phyloP scores from a whole-genome alignment of 2,329 filamentous ascomycete genomes.

The Cladosporium sp. region DNA sequence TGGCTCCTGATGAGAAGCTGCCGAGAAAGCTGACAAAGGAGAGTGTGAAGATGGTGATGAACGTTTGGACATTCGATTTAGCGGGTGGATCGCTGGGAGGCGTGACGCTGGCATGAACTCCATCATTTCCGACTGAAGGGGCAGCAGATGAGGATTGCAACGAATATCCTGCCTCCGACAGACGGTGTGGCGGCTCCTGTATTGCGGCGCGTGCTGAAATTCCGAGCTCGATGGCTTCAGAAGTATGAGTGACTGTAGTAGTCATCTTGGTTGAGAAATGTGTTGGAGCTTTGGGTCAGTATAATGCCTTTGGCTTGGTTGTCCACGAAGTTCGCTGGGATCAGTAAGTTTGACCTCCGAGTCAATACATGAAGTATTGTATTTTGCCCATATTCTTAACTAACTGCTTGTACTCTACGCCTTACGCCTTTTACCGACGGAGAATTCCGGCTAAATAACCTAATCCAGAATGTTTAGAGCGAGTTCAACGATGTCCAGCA shows the following conservation, averaged over 20 bases:
- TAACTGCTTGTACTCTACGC: too few species aligned
- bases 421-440: too few species aligned
- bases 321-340: too few species aligned
- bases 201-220: not conserved
- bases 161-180: not conserved
- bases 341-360: too few species aligned
- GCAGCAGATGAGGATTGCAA: not conserved
- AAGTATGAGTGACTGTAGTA: not conserved
- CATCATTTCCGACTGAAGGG: not conserved
- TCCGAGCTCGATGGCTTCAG: conserved; percentile 4
- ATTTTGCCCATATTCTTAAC: too few species aligned
- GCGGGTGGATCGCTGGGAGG: not conserved
- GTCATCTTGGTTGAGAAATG: too few species aligned
- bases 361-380: too few species aligned
- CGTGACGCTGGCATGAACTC: not conserved
- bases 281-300: too few species aligned
- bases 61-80: conserved; percentile 2
- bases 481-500: too few species aligned
- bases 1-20: conserved; percentile 21
- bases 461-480: too few species aligned
- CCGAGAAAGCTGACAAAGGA: conserved; percentile 15
- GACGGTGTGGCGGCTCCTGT: not conserved
- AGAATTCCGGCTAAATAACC: too few species aligned
- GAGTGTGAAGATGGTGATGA: conserved; percentile 8
- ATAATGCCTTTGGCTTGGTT: too few species aligned